Percentiles rank a stretch among this genome's conserved stretches.
Conservation (phyloP, 75 land plant species). For the Picea sitchensis region DNA sequence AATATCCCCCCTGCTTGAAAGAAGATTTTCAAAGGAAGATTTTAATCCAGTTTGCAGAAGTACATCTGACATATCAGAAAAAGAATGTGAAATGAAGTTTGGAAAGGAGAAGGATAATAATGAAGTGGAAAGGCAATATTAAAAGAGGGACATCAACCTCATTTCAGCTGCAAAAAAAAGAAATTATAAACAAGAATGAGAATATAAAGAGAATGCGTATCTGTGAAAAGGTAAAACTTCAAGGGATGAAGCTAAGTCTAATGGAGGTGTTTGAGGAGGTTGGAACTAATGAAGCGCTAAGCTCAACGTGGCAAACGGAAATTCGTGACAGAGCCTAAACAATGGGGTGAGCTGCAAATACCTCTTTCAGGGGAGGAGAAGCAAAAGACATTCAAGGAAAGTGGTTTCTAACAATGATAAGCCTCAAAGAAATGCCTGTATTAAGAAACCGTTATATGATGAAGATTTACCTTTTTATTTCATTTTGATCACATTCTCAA, state of each 20-base stretch:
- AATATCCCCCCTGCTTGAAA: background rate
- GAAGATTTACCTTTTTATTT: background rate
- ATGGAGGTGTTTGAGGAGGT: background rate
- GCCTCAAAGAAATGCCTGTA: background rate
- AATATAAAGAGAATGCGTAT: background rate
- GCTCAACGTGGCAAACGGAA: background rate
- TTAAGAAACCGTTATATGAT: background rate
- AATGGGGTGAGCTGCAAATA: background rate
- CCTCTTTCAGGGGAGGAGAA: background rate
- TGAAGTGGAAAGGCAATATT: background rate
- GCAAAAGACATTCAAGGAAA: background rate
- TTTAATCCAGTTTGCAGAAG: background rate
- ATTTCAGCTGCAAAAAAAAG: background rate
- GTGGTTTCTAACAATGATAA: background rate
- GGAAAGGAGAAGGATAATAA: background rate
- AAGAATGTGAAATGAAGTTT: background rate
- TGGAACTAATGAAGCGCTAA: background rate
- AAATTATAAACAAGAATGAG: slow-evolving; percentile 5
- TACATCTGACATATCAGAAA: background rate
- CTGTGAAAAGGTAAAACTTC: background rate
- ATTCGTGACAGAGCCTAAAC: background rate
- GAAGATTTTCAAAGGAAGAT: background rate
- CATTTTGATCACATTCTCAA: background rate
- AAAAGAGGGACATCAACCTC: background rate
- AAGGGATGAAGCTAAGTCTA: background rate